Evolutionary conservation across 139 green algal genomes (phyloP), one percentile per base, ranked within the genome.

Genomic region (Chlamydomonas applanata): DNA sequence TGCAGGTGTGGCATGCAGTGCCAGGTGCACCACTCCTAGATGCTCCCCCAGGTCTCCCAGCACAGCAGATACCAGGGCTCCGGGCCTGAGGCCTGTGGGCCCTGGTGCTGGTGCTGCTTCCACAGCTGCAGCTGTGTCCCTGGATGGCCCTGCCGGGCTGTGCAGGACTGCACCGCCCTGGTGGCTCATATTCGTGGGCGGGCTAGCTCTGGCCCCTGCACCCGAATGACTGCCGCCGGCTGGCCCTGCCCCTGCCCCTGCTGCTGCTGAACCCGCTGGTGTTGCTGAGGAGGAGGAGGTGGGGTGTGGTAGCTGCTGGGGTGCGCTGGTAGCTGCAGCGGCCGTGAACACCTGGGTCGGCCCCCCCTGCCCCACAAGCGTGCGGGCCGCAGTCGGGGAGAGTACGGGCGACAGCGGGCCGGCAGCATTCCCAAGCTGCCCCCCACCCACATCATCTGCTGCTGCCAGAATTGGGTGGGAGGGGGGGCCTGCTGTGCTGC

Each of bases 21-120:
- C 67, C 27, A 73, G 46, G 27, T 73, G 67, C 67, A 73, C 45
- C 44, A 63, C 67, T 13, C 67, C 67, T 13, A 73, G 45, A 4
- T 63, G 33, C 17, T 52, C 29, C 3, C 67, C 40, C 20, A 63
- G 27, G 44, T 62, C 45, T 30, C 40, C 20, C 45, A 73, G 62
- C 25, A 44, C 25, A 17, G 27, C 13, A 4, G 14, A 25, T 25
- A 67, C 13, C 13, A 25, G 59, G 22, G 59, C 59, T 5, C 20
- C 59, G 29, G 59, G 29, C 20, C 7, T 13, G 27, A 27, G 17
- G 56, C 16, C 54, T 62, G 54, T 20, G n/a, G 54, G 19, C 19
- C 54, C 54, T 62, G 54, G 54, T 27, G 17, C 54, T 62, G 54
- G 17, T 62, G 54, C 19, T 25, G 16, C 54, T 62, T n/a, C n/a